Evolutionary conservation across 106 monocot species (phyloP), one percentile per base, ranked within the genome.

Genomic region (Hemerocallis citrina): DNA sequence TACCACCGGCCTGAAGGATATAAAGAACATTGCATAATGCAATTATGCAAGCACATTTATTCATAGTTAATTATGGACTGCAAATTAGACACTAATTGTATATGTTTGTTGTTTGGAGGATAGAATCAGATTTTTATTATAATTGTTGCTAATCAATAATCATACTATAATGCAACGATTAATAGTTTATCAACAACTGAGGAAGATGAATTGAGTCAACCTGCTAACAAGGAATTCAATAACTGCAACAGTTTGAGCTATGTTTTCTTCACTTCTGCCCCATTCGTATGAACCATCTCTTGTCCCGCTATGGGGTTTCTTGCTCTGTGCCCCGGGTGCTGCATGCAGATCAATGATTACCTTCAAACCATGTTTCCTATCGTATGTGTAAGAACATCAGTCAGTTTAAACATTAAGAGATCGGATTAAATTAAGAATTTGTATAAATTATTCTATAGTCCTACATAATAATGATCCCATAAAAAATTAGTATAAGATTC

Each of bases 271-370:
- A 15, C 59, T 64, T 6, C 32, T 45, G 29, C 81, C 72, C 66
- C 71, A 75, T 24, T 42, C 55, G 7, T 24, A 44, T 21, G 36
- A 41, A 13, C 81, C 75, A 42, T 81, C 81, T 55, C 81, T 62
- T 0, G 72, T 42, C 25, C 48, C 75, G 23, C 81, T 63, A 22
- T 68, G 81, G 20, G 67, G 59, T 2, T 46, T 10, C 14, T 69
- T 76, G 14, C 85, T 90, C 20, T 90, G 82, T 0, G 85, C 77
- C 0, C 89, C 79, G 6, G 81, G 81, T 14, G 79, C 85, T 29
- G 81, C 89, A 48, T 48, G 52, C 52, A 89, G 52, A 36, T 81
- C 81, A 3, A 89, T 55, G 17, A 89, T 84, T 3, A 84, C 84
- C 61, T 73, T 66, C 6, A 89, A 31, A 3, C 68, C 65, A 34